A percentile compares a stretch with the other conserved stretches of the same genome.
Evolutionary conservation across 1,284 basidiomycete genomes (phyloP).

Genomic region (Ustilago shanxiensis): DNA sequence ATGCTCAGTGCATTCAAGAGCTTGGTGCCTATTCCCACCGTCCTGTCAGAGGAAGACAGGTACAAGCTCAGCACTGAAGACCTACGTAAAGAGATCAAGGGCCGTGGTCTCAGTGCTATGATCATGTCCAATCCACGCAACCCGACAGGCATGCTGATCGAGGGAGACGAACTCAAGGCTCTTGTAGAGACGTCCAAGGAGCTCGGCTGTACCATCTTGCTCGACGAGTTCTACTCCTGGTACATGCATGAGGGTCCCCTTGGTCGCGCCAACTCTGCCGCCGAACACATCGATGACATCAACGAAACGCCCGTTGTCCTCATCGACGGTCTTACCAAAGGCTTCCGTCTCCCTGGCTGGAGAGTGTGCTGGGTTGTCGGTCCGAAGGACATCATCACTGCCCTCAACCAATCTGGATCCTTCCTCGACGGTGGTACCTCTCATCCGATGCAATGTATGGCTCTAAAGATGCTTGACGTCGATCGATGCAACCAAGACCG

Average conservation of each 20-base stretch:
- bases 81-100: constrained; percentile 66
- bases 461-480: constrained; percentile 68
- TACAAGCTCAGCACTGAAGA: constrained; percentile 81
- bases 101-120: constrained; percentile 81
- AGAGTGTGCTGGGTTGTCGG: constrained; percentile 90
- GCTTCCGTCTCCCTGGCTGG: constrained; percentile 70
- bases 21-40: constrained; percentile 77
- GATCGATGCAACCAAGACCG: constrained; percentile 80
- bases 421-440: constrained; percentile 60
- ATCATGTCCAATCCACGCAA: constrained; percentile 91
- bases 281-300: constrained; percentile 85
- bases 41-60: constrained; percentile 72
- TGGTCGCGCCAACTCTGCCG: constrained; percentile 85
- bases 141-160: constrained; percentile 82
- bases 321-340: constrained; percentile 93
- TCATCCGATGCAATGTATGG: constrained; percentile 61
- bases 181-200: constrained; percentile 80
- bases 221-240: constrained; percentile 92
- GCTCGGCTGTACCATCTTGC: constrained; percentile 81
- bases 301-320: constrained; percentile 84
- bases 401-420: constrained; percentile 55
- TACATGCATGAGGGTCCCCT: constrained; percentile 83
- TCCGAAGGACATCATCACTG: constrained; percentile 58
- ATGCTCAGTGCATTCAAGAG: constrained; percentile 87
- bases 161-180: constrained; percentile 82